Evolutionary conservation across 2,329 filamentous ascomycete genomes (phyloP).

Genomic region (Ceratocystis variospora): DNA sequence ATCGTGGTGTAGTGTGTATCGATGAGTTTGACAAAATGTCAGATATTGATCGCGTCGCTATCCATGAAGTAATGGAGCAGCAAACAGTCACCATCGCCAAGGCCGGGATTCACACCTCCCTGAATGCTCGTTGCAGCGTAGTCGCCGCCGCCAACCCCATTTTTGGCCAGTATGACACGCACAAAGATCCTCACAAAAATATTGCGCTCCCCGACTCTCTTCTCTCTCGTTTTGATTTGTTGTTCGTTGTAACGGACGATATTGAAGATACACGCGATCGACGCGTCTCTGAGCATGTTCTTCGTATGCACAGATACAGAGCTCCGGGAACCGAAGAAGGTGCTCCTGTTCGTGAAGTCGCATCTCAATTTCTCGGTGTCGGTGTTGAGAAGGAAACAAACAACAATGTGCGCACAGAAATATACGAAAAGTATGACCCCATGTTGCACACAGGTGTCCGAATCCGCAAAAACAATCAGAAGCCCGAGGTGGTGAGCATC

Average conservation of each 20-base stretch:
- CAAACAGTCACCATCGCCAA: constrained; percentile 99
- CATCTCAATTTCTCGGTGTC: constrained; percentile 71
- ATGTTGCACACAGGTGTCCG: constrained; percentile 92
- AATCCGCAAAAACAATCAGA: constrained; percentile 60
- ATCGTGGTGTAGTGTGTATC: constrained; percentile 94
- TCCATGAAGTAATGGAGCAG: constrained; percentile 99
- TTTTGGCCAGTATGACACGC: constrained; percentile 94
- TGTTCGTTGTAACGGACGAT: constrained; percentile 96
- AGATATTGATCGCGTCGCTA: constrained; percentile 91
- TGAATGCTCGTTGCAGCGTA: constrained; percentile 94
- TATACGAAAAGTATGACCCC: constrained; percentile 90
- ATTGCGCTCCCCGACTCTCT: constrained; percentile 94
- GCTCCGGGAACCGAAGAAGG: constrained; percentile 88
- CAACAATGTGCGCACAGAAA: constrained; percentile 63
- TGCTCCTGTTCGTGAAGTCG: constrained; percentile 80
- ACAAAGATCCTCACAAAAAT: constrained; percentile 98
- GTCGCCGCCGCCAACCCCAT: constrained; percentile 94
- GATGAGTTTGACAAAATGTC: constrained; percentile 99
- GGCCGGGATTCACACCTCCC: constrained; percentile 90
- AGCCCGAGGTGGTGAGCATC: constrained; percentile 81
- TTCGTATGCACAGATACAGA: constrained; percentile 93
- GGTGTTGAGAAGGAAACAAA: constrained; percentile 66
- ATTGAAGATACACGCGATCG: constrained; percentile 89
- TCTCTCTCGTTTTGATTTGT: constrained; percentile 91
- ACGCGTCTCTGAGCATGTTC: constrained; percentile 85